Evolutionary conservation across 2,329 filamentous ascomycete species (phyloP), one percentile per base, ranked within the genome.

Genomic region (Trichoderma koningii): DNA sequence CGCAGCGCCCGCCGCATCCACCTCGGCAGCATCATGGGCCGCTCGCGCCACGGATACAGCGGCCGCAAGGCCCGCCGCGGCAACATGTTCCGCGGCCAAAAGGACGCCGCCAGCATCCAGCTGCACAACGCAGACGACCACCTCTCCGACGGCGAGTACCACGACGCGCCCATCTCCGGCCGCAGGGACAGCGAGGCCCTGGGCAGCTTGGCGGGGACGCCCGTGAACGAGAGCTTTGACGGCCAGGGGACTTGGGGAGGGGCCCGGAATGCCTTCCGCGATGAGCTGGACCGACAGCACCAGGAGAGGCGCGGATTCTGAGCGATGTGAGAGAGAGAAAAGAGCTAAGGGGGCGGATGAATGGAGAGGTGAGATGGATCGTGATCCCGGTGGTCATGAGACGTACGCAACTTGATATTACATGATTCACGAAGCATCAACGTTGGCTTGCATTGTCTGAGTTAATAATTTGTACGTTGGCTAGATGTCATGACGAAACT

Each of bases 11-110:
- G 84, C 64, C 73, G 73, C 66, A 83, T 87, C 66, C 75, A 76
- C 5, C 71, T 87, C 53, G 83, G 81, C 61, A 83, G 81, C 70
- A 75, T 86, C 74, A 82, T 85, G 78, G 76, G 80, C 69, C 79
- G 82, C 57, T 68, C 69, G 48, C 74, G 78, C 38, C 71, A 77
- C 67, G 80, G 82, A 47, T 83, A 83, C 73, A 74, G 71, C 12
- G 79, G 81, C 65, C 74, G 79, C 64, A 72, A 75, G 41, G 26
- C 56, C 59, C 73, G 71, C 52, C 76, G 76, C 64, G 75, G 73
- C 65, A 75, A 73, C 67, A 71, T 77, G 67, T 76, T 80, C 66
- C 68, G 75, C 64, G 70, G 73, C 42, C 66, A 68, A n/a, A 55
- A 48, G 52, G 63, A 62, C 67, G 48, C n/a, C 17, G 72, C 76